These are phyloP conservation scores for Cadophora luteo-olivacea DNA, from an alignment of 2,329 filamentous ascomycete genomes.

Conservation along the genomic window DNA sequence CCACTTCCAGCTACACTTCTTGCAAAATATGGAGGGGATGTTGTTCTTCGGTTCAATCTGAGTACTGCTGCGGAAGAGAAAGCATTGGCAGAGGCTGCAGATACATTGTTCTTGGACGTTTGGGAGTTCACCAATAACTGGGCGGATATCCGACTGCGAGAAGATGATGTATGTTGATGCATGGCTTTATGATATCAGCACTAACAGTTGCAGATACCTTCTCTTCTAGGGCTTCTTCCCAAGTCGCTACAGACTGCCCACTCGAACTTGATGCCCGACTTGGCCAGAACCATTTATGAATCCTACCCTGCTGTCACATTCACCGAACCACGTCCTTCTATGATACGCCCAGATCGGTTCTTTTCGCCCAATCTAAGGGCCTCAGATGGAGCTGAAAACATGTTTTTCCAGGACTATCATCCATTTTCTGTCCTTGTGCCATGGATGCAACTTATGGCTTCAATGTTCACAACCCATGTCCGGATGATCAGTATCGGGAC, in stretches of 20 bases:
- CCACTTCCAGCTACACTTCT: conserved; percentile 45
- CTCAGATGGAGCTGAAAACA: conserved; percentile 59
- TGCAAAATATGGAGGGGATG: conserved; percentile 73
- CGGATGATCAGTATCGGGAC: conserved; percentile 77
- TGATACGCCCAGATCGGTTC: conserved; percentile 35
- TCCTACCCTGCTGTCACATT: conserved; percentile 62
- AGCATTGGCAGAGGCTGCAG: conserved; percentile 74
- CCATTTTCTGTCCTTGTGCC: conserved; percentile 77
- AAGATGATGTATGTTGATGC: conserved; percentile 67
- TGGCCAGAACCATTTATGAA: conserved; percentile 78
- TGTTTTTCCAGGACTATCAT: conserved; percentile 95
- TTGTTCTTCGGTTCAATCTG: conserved; percentile 90
- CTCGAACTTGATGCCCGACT: conserved; percentile 77
- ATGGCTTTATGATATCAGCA: conserved; percentile 24
- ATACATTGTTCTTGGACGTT: conserved; percentile 83
- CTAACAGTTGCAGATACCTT: conserved; percentile 58
- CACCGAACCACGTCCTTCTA: conserved; percentile 32
- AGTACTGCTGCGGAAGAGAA: conserved; percentile 70
- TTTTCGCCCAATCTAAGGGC: conserved; percentile 44
- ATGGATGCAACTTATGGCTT: conserved; percentile 90
- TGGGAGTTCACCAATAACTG: conserved; percentile 86
- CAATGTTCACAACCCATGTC: conserved; percentile 86
- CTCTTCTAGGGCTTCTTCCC: conserved; percentile 80
- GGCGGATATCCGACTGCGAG: conserved; percentile 82
- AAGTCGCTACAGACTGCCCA: conserved; percentile 74